Percentiles rank a stretch among this genome's conserved stretches.
Evolutionary conservation across 768 basidiomycete genomes (phyloP).

Genomic region (Hygrocybe coccinea): DNA sequence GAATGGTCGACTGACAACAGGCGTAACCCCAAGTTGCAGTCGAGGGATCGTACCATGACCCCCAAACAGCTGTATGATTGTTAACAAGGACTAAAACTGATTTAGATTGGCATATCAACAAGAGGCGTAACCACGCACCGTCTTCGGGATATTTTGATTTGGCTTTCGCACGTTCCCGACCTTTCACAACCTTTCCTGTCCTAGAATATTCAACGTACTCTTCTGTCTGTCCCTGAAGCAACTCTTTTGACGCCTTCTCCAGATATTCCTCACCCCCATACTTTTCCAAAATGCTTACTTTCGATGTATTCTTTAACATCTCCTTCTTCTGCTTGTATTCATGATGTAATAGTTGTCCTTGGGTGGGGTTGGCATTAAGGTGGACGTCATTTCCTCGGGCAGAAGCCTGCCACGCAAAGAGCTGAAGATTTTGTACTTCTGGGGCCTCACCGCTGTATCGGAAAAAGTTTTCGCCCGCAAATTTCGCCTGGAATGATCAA

Average conservation of each 20-base stretch:
- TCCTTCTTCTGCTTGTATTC: conserved; percentile 94
- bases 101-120: conserved; percentile 8
- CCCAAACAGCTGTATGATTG: conserved; percentile 97
- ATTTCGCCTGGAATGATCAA: conserved; percentile 54
- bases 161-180: conserved; percentile 81
- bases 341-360: conserved; percentile 85
- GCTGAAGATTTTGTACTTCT: conserved; percentile 85
- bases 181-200: conserved; percentile 86
- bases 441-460: conserved; percentile 90
- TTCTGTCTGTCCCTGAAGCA: conserved; percentile 94
- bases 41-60: conserved; percentile 81
- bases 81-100: conserved; percentile 66
- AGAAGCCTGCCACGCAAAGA: conserved; percentile 97
- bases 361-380: conserved; percentile 92
- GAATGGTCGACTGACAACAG: conserved; percentile 86
- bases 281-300: conserved; percentile 83
- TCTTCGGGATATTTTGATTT: conserved; percentile 95
- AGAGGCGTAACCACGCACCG: conserved; percentile 52
- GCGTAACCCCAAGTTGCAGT: conserved; percentile 84
- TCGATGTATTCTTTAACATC: conserved; percentile 78
- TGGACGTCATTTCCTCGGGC: conserved; percentile 93
- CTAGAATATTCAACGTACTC: conserved; percentile 96
- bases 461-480: conserved; percentile 96
- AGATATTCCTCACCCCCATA: conserved; percentile 95
- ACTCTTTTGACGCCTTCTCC: conserved; percentile 82